Evolutionary conservation across 1,139 yeast genomes (phyloP), one percentile per base, ranked within the genome.

Genomic region (Zygotorulaspora mrakii): DNA sequence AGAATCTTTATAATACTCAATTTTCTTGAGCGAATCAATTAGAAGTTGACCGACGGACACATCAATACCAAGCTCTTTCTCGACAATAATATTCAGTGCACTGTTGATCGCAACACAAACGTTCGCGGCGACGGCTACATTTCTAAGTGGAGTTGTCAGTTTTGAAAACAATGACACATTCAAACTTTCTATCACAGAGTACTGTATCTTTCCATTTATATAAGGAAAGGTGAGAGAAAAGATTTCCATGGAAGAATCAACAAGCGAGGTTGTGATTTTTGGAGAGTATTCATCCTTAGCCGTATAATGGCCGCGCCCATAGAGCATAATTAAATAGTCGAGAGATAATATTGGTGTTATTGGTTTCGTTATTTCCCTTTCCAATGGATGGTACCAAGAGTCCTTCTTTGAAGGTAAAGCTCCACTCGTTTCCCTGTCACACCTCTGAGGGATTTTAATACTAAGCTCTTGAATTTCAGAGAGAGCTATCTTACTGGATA

Each of bases 171-270:
- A 50, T 5, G 81, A 75, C 2, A 79, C 69, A 50, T 89, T 72
- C 47, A 91, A 66, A 45, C 82, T 88, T 50, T 89, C 97, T 33
- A 91, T 63, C 25, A 91, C 70, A 1, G 96, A 87, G 42, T 83
- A 81, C 56, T 91, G 96, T 41, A 91, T 83, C 48, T 87, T 85
- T 7, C 77, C 64, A n/a, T 89, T 77, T 52, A 91, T 73, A 45
- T 73, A 69, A 0, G 95, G 87, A 50, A 91, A 83, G 0, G 83
- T 71, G 6, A 74, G 57, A 8, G 84, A 79, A 54, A 88, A 85
- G 4, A 88, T 68, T 45, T 82, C 88, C 53, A 91, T 80, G 0
- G 96, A 81, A 1, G 76, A 62, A 61, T 91, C 96, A 16, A 87
- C 74, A 9, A 84, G 70, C 17, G 86, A 71, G 0, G 82, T 78